phyloP scores from a whole-genome alignment of 257 asterid genomes.

The Solanum virginianum region DNA sequence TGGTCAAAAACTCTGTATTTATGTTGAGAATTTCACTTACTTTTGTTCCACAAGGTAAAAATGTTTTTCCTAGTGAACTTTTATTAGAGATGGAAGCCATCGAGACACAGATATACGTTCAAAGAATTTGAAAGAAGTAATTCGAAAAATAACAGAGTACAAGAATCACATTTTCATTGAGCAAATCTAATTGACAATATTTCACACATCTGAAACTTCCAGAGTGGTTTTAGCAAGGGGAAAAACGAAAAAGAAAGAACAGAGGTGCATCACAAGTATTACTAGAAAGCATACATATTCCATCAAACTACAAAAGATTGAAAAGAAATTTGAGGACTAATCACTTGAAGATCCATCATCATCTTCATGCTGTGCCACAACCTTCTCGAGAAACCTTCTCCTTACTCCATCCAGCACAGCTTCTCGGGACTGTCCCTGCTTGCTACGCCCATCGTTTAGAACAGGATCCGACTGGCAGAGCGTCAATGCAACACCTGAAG shows the following conservation, averaged over 20 bases:
- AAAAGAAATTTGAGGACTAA: constrained; percentile 8
- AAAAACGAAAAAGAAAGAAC: neutral
- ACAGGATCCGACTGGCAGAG: constrained; percentile 86
- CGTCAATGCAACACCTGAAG: constrained; percentile 72
- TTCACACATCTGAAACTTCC: neutral
- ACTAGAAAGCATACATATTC: neutral
- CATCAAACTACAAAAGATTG: neutral
- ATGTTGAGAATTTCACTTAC: neutral
- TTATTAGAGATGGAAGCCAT: neutral
- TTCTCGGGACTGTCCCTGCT: constrained; percentile 57
- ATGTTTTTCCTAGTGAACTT: neutral
- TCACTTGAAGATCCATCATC: constrained; percentile 79
- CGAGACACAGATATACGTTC: neutral
- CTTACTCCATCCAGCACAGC: constrained; percentile 75
- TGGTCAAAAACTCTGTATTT: neutral
- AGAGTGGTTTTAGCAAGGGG: neutral
- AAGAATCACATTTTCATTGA: neutral
- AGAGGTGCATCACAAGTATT: neutral
- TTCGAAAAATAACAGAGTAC: neutral
- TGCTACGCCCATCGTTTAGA: constrained; percentile 61
- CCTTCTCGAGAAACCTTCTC: constrained; percentile 80
- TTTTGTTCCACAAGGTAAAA: neutral
- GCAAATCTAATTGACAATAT: neutral
- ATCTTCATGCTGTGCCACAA: constrained; percentile 62
- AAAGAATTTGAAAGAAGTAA: neutral